Evolutionary conservation across 352 stramenopile genomes (phyloP).

Genomic region (Phytophthora macrochlamydospora): DNA sequence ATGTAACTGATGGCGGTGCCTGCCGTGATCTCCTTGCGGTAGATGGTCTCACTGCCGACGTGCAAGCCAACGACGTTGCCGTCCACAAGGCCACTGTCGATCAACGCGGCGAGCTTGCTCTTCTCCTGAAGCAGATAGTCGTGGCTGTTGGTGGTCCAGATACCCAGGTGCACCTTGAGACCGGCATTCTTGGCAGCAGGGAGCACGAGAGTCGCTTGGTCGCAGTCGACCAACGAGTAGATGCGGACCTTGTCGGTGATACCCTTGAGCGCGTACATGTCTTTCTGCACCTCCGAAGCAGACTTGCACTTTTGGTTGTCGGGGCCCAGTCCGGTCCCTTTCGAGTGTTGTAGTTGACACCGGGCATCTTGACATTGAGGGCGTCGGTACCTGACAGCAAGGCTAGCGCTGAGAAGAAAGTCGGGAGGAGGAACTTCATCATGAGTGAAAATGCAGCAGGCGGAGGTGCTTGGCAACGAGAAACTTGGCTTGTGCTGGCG

Average conservation of each 20-base stretch:
- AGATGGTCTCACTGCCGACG: no score
- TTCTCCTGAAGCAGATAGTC: constrained; percentile 57
- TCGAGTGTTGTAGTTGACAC: constrained; percentile 61
- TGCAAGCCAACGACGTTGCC: constrained; percentile 51
- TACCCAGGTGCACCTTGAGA: constrained; percentile 62
- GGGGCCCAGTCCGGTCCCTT: constrained; percentile 42
- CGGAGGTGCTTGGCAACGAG: no score
- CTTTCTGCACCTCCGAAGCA: constrained; percentile 42
- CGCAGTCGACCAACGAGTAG: constrained; percentile 54
- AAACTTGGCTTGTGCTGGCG: no score
- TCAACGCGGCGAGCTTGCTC: constrained; percentile 40
- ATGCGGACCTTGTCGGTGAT: constrained; percentile 18
- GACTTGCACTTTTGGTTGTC: constrained; percentile 53
- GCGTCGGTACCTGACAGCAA: constrained; percentile 28
- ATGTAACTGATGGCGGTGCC: no score
- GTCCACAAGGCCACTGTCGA: constrained; percentile 49
- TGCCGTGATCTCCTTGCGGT: no score
- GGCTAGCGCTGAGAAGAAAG: constrained; percentile 18
- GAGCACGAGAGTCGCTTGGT: constrained; percentile 50
- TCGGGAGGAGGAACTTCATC: constrained; percentile 40
- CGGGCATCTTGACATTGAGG: constrained; percentile 62
- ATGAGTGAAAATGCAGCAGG: no score
- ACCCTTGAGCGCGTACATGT: constrained; percentile 57
- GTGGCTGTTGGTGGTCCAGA: constrained; percentile 25
- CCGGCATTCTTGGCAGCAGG: constrained; percentile 49